Base-by-base conservation (phyloP, 169 alveolate genomes). In the Plasmodium cynomolgi region DNA sequence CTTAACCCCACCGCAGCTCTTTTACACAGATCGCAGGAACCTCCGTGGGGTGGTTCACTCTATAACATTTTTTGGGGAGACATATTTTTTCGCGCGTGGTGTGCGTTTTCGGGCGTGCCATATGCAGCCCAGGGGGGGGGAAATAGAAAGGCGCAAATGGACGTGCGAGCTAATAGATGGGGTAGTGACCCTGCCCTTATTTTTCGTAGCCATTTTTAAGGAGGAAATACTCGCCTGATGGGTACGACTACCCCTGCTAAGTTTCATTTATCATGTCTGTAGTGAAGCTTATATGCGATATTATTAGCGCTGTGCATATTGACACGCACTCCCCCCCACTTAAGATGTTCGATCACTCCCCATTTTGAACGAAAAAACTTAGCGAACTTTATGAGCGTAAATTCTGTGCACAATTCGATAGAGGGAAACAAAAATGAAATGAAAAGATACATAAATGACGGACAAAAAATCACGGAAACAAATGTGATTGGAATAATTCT, bases 381-480 rank as follows among this genome's bases (percentile, higher is more conserved):
- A 68, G 17, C 77, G 37, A 29, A 68, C 41, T 29, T 68, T 68
- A 68, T 68, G 15, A 68, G 37, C 5, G 77, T 68, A 68, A 68
- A 68, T 68, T 68, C 6, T 68, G 37, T 26, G 77, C 5, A 68
- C 37, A 68, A 39, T 75, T 90, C 34, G 81, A 81, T 39, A 39
- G 20, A 90, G 68, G 90, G 31, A 90, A 90, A 54, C 47, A 68
- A 80, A 58, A 90, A 80, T 39, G 71, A 90, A 23, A 34, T 26
- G 44, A 81, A 29, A 79, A 0, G 83, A 39, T 29, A 20, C 73
- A 71, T 44, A 90, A 56, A 81, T 41, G 17, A 90, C 62, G 6
- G 84, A 50, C 62, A 90, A 73, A 39, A 79, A 58, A 56, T 74
- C 75, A 79, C 23, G 33, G 47, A 88, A 79, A 62, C 29, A 39